Percentiles rank a stretch among this genome's conserved stretches.
phyloP scores from a whole-genome alignment of 805 yeast genomes.

The Zygotorulaspora sp. region DNA sequence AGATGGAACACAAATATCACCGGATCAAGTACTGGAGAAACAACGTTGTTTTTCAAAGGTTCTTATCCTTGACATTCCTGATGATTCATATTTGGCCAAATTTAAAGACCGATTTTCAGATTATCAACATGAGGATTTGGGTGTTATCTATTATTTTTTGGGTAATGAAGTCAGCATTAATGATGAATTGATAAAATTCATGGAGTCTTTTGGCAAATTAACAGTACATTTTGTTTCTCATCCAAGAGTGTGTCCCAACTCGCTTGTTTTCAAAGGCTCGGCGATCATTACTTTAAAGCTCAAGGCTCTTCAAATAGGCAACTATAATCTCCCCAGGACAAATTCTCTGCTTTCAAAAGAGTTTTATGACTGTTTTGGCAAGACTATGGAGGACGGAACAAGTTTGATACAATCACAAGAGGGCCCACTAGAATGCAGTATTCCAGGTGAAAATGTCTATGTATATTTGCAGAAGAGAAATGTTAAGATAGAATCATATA shows the following conservation, averaged over 20 bases:
- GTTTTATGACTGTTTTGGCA: slow-evolving; percentile 32
- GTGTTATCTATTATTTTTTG: slow-evolving; percentile 70
- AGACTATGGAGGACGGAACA: slow-evolving; percentile 27
- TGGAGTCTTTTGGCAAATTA: slow-evolving; percentile 47
- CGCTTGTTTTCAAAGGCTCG: slow-evolving; percentile 53
- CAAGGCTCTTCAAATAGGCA: slow-evolving; percentile 45
- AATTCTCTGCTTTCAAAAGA: slow-evolving; percentile 29
- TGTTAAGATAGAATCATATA: slow-evolving; percentile 23
- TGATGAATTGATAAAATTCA: slow-evolving; percentile 45
- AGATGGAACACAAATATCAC: slow-evolving; percentile 54
- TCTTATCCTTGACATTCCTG: slow-evolving; percentile 71
- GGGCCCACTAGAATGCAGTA: slow-evolving; percentile 10
- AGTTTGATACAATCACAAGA: slow-evolving; percentile 25
- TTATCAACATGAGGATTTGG: slow-evolving; percentile 29
- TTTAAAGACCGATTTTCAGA: slow-evolving; percentile 29
- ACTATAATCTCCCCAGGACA: slow-evolving; percentile 39
- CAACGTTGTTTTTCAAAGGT: slow-evolving; percentile 54
- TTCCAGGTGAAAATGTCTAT: slow-evolving; percentile 25
- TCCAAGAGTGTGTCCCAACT: slow-evolving; percentile 55
- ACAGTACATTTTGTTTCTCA: slow-evolving; percentile 68
- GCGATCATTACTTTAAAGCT: slow-evolving; percentile 52
- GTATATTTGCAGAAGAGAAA: slow-evolving; percentile 19
- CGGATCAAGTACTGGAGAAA: slow-evolving; percentile 70
- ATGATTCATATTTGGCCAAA: slow-evolving; percentile 40
- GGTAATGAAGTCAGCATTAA: slow-evolving; percentile 52